Base-by-base conservation (phyloP, 169 alveolate species). In the Perkinsus marinus region DNA sequence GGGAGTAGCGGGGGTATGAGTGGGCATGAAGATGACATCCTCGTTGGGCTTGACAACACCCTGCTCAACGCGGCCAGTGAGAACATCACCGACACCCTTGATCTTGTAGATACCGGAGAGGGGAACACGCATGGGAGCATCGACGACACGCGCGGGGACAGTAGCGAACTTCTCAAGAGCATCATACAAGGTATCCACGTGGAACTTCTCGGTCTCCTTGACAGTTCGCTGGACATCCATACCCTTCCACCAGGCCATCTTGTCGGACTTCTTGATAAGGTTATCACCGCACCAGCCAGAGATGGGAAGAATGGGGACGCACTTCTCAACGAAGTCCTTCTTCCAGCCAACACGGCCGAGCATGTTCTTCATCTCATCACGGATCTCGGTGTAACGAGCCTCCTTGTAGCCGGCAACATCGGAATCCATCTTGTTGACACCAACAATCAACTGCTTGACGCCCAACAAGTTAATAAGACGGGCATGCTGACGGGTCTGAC, bases 41-140 rank as follows among this genome's bases (percentile, higher is more conserved):
- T 95, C 96, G 92, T 98, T 98, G 92, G 98, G 98, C 95, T 97
- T 98, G 94, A 99, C 96, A 91, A 97, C 93, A 93, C 99, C 99
- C 92, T 99, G 97, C 95, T 98, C 99, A 38, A 99, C 99, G 94
- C 99, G 97, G 90, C 99, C 99, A 91, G 97, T 99, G 89, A 99
- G 99, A 93, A 98, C 99, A 47, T 99, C 98, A 93, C 99, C 99
- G 93, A 98, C 97, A 96, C 99, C 99, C 92, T 99, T 98, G 94
- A 99, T 99, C 97, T 98, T 98, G 98, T 98, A 99, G 30, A 99
- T 99, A 95, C 98, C 99, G 94, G 98, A 98, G 90, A 99, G 95
- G 69, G 99, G 99, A 79, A 98, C 96, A 95, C 99, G 97, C 93
- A 99, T 97, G 46, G 99, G 99, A 96, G 97, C 98, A 94, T 98